Evolutionary conservation across 2,329 filamentous ascomycete species (phyloP).

Genomic region (Cladosporium cucumerinum): DNA sequence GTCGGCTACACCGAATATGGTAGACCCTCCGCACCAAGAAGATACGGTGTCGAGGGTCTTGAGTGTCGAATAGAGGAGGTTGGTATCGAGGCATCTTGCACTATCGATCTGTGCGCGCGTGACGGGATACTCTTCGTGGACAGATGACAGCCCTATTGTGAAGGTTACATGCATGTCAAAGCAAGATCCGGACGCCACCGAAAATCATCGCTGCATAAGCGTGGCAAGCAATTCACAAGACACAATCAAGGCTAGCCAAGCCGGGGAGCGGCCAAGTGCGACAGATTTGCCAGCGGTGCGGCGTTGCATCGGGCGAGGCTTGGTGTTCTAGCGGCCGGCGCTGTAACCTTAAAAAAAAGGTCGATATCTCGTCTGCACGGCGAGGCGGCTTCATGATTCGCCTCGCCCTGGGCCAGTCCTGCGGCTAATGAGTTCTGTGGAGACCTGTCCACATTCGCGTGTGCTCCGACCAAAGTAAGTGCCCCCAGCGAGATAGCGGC

Average conservation of each 20-base stretch:
- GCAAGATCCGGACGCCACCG: not conserved
- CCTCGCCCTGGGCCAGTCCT: not conserved
- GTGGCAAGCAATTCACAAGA: conserved; percentile 13
- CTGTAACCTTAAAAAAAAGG: conserved; percentile 10
- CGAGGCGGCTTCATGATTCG: conserved; percentile 7
- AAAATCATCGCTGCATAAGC: not conserved
- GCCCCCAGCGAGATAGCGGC: conserved; percentile 12
- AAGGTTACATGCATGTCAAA: not conserved
- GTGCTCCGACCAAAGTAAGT: conserved; percentile 9
- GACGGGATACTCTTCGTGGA: not conserved
- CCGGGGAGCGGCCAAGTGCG: conserved; percentile 12
- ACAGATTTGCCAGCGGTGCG: conserved; percentile 4
- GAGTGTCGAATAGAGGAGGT: not conserved
- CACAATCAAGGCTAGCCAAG: conserved; percentile 12
- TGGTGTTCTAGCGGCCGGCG: conserved; percentile 6
- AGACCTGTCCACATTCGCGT: conserved; percentile 6
- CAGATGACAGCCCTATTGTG: not conserved
- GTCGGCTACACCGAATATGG: conserved; percentile 11
- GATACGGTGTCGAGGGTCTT: not conserved
- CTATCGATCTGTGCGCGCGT: not conserved
- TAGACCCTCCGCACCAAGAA: not conserved
- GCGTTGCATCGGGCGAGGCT: conserved; percentile 15
- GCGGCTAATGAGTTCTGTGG: conserved; percentile 11
- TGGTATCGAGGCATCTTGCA: not conserved
- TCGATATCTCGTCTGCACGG: conserved; percentile 4